A percentile compares a stretch with the other conserved stretches of the same genome.
Conservation (phyloP, 2,329 filamentous ascomycete species). For the Fusarium torulosum region DNA sequence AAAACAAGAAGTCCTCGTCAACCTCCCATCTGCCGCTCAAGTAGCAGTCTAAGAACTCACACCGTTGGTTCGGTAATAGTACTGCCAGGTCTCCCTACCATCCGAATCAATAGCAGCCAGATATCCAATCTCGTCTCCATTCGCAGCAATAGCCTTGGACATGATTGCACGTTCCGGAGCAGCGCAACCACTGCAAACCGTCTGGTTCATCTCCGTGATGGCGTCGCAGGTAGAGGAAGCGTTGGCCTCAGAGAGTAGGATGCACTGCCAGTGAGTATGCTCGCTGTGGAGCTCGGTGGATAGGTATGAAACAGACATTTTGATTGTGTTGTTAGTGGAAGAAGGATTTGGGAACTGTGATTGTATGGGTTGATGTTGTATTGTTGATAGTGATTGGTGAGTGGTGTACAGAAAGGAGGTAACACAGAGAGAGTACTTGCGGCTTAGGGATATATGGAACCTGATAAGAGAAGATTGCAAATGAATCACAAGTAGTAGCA, state of each 20-base stretch:
- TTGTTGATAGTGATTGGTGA: background rate
- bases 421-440: background rate
- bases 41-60: background rate
- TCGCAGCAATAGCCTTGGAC: rapidly evolving
- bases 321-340: background rate
- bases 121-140: background rate
- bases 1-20: background rate
- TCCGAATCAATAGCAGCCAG: background rate
- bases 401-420: background rate
- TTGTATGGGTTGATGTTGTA: background rate
- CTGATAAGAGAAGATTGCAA: background rate
- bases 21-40: background rate
- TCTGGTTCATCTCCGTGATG: background rate
- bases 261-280: background rate
- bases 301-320: background rate
- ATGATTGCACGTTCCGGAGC: rapidly evolving
- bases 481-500: background rate
- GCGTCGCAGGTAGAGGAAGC: background rate
- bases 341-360: background rate
- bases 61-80: background rate
- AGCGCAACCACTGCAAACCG: background rate
- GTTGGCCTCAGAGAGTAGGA: background rate
- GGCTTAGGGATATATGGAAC: background rate
- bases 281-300: background rate
- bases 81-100: background rate